These are phyloP conservation scores for Euphorbia celastroides DNA, from an alignment of 441 rosid species.

Conservation along the genomic window DNA sequence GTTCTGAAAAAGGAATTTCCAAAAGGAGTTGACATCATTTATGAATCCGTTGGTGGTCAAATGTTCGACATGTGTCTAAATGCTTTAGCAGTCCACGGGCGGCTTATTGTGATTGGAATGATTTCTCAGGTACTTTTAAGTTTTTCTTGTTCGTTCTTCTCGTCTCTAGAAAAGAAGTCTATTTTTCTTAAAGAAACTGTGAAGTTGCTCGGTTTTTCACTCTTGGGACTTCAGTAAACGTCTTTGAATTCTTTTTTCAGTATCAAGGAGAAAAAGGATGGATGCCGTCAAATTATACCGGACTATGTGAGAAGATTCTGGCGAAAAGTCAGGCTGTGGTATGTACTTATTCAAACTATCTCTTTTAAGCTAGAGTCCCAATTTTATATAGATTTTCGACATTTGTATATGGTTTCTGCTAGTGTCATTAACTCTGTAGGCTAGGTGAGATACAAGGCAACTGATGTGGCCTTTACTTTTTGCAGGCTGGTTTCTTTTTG, in stretches of 20 bases:
- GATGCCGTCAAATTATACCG: constrained; percentile 79
- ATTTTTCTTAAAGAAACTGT: not conserved
- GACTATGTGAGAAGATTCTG: constrained; percentile 84
- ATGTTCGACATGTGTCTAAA: constrained; percentile 86
- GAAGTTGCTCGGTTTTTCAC: not conserved
- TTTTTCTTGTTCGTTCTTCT: constrained; percentile 2
- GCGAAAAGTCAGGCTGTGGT: constrained; percentile 98
- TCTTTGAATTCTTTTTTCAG: constrained; percentile 36
- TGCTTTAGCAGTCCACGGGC: constrained; percentile 80
- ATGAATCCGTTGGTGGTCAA: constrained; percentile 95
- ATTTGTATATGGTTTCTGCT: too few relatives aligned
- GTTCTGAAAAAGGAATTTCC: constrained; percentile 80
- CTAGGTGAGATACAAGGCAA: too few relatives aligned
- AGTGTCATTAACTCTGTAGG: too few relatives aligned
- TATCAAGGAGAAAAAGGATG: constrained; percentile 95
- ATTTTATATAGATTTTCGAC: not conserved
- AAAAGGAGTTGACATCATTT: constrained; percentile 74
- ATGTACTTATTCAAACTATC: constrained; percentile 28
- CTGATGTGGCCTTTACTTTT: not conserved
- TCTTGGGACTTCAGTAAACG: not conserved
- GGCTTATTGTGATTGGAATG: constrained; percentile 92
- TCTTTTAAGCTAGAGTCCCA: not conserved
- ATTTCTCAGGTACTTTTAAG: constrained; percentile 97
- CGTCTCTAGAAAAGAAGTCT: not conserved
- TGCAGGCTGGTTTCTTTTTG: constrained; percentile 93